These are phyloP conservation scores for Pinus tabuliformis DNA, from an alignment of 75 land plant genomes.

Conservation along the genomic window DNA sequence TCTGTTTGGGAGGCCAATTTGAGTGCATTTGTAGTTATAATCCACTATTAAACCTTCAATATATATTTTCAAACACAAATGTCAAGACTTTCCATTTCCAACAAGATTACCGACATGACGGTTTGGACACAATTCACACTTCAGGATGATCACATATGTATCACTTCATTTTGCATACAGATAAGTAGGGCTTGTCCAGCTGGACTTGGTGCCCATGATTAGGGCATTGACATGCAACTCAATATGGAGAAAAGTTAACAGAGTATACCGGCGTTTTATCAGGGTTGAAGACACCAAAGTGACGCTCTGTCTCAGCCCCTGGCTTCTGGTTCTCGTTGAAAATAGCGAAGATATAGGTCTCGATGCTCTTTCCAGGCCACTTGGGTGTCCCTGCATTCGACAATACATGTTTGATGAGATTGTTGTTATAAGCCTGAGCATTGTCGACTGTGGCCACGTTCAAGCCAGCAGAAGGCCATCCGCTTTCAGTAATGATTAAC, in stretches of 20 bases:
- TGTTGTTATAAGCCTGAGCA: slow-evolving; percentile 55
- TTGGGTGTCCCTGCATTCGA: slow-evolving; percentile 76
- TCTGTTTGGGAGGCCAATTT: too few relatives aligned
- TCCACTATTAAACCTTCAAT: too few relatives aligned
- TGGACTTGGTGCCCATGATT: too few relatives aligned
- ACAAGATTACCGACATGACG: too few relatives aligned
- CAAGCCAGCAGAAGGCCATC: slow-evolving; percentile 8
- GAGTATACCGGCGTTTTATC: slow-evolving; percentile 67
- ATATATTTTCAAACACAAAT: too few relatives aligned
- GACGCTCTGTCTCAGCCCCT: slow-evolving; percentile 50
- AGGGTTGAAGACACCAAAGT: slow-evolving; percentile 74
- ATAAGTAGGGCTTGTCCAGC: too few relatives aligned
- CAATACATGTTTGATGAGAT: slow-evolving; percentile 49
- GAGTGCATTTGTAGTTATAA: too few relatives aligned
- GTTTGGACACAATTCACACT: too few relatives aligned
- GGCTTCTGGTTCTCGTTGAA: slow-evolving; percentile 76
- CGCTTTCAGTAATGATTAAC: slow-evolving; percentile 5
- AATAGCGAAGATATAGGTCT: slow-evolving; percentile 68
- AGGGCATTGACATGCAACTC: too few relatives aligned
- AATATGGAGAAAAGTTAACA: slow-evolving; percentile 27
- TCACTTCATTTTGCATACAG: too few relatives aligned
- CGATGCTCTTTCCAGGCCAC: slow-evolving; percentile 58
- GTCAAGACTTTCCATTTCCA: too few relatives aligned
- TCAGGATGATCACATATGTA: too few relatives aligned
- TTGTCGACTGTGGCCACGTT: slow-evolving; percentile 17